Evolutionary conservation across 257 asterid species (phyloP).

Genomic region (Solanum chilense): DNA sequence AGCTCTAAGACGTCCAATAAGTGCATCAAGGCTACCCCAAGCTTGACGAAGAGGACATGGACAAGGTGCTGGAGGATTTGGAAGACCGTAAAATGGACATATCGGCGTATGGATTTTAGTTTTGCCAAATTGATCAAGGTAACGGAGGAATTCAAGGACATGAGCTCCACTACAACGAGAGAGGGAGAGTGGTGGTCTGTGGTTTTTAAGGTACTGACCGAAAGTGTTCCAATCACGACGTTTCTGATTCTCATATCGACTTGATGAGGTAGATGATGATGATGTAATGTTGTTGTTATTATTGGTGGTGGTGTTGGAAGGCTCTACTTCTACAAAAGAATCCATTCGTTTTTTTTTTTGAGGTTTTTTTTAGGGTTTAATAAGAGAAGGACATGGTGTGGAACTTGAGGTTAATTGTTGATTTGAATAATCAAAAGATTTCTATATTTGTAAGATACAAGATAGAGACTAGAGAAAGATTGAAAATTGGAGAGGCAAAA

Average conservation of each 20-base stretch:
- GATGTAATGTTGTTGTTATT: not conserved
- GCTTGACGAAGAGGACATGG: constrained; percentile 96
- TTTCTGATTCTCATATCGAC: constrained; percentile 88
- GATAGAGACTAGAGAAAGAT: constrained; percentile 10
- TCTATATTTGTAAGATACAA: constrained; percentile 35
- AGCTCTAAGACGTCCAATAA: constrained; percentile 77
- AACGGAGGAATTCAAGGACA: constrained; percentile 83
- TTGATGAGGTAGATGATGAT: constrained; percentile 23
- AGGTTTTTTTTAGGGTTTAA: not conserved
- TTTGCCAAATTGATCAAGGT: constrained; percentile 89
- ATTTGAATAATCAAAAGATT: constrained; percentile 38
- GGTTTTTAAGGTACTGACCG: constrained; percentile 75
- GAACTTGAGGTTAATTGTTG: constrained; percentile 3
- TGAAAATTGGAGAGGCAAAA: not conserved
- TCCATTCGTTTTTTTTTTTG: not conserved
- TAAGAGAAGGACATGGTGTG: not conserved
- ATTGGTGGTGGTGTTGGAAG: not conserved
- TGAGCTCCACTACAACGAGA: constrained; percentile 94
- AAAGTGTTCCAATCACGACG: constrained; percentile 97
- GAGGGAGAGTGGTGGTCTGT: constrained; percentile 83
- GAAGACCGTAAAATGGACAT: constrained; percentile 91
- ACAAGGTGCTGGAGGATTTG: constrained; percentile 90
- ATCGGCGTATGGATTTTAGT: constrained; percentile 73
- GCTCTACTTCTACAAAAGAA: not conserved
- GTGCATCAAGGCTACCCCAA: constrained; percentile 95